Percentiles rank a stretch among this genome's conserved stretches.
These are phyloP conservation scores for Colletotrichum noveboracense DNA, from an alignment of 2,329 filamentous ascomycete genomes.

Conservation along the genomic window DNA sequence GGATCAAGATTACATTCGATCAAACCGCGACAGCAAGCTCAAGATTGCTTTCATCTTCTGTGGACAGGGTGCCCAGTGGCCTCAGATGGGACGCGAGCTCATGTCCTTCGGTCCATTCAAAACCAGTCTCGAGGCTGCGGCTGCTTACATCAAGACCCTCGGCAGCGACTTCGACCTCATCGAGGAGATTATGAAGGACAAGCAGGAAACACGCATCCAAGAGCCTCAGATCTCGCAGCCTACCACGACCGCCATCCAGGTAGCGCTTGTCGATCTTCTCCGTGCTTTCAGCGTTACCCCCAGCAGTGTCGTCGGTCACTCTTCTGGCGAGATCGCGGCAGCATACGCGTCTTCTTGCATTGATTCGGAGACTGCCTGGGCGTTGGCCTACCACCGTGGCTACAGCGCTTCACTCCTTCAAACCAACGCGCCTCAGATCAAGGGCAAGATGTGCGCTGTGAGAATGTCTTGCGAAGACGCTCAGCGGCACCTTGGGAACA, in stretches of 20 bases:
- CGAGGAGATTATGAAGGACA: conserved; percentile 37
- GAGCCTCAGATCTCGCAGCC: conserved; percentile 44
- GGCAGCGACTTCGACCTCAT: conserved; percentile 37
- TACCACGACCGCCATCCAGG: conserved; percentile 45
- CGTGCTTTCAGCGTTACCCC: conserved; percentile 36
- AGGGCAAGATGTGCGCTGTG: conserved; percentile 48
- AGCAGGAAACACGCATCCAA: conserved; percentile 31
- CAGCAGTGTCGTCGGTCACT: conserved; percentile 46
- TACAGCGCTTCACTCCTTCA: conserved; percentile 35
- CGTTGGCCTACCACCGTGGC: conserved; percentile 47
- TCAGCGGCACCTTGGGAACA: conserved; percentile 29
- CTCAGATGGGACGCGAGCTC: conserved; percentile 46
- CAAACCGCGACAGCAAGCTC: conserved; percentile 28
- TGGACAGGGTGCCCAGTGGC: conserved; percentile 49
- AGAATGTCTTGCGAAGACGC: conserved; percentile 35
- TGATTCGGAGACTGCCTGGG: conserved; percentile 41
- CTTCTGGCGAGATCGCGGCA: conserved; percentile 52
- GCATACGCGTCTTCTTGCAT: conserved; percentile 45
- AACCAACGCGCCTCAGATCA: conserved; percentile 28
- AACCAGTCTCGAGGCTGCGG: conserved; percentile 39
- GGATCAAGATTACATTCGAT: conserved; percentile 25
- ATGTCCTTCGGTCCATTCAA: conserved; percentile 47
- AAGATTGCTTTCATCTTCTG: conserved; percentile 47
- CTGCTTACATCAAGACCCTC: conserved; percentile 34
- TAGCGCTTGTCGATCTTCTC: conserved; percentile 47